A percentile compares a stretch with the other conserved stretches of the same genome.
Conservation (phyloP, 257 asterid genomes). For the Forsythia viridissima region DNA sequence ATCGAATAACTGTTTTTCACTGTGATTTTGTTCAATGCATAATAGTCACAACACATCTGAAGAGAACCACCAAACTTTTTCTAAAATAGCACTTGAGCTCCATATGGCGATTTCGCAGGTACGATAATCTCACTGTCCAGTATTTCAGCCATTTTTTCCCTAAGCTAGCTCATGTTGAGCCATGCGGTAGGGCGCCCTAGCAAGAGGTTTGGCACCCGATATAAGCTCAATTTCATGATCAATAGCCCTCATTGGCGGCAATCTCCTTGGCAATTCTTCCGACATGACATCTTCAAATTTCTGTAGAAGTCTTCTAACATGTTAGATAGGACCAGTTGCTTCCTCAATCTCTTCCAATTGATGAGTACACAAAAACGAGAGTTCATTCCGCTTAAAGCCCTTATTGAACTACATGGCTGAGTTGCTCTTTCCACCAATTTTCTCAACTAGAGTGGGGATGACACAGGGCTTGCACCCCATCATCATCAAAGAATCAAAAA, state of each 20-base stretch:
- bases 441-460: not conserved
- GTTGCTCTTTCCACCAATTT: too few species aligned
- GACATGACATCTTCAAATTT: not conserved
- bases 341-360: too few species aligned
- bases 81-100: too few species aligned
- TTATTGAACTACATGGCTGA: not conserved
- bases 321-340: not conserved
- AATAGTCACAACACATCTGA: too few species aligned
- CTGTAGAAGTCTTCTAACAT: not conserved
- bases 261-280: not conserved
- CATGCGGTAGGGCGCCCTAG: not conserved
- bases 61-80: too few species aligned
- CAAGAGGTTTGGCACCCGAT: not conserved
- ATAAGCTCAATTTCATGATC: conserved; percentile 1
- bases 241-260: not conserved
- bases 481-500: not conserved
- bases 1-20: not conserved
- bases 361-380: not conserved
- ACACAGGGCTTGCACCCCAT: not conserved
- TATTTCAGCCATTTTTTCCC: not conserved
- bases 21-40: too few species aligned
- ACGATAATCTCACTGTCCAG: too few species aligned
- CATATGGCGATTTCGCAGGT: too few species aligned
- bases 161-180: not conserved
- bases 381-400: not conserved